A percentile compares a stretch with the other conserved stretches of the same genome.
Conservation (phyloP, 2,329 filamentous ascomycete species). For the Beauveria australis region DNA sequence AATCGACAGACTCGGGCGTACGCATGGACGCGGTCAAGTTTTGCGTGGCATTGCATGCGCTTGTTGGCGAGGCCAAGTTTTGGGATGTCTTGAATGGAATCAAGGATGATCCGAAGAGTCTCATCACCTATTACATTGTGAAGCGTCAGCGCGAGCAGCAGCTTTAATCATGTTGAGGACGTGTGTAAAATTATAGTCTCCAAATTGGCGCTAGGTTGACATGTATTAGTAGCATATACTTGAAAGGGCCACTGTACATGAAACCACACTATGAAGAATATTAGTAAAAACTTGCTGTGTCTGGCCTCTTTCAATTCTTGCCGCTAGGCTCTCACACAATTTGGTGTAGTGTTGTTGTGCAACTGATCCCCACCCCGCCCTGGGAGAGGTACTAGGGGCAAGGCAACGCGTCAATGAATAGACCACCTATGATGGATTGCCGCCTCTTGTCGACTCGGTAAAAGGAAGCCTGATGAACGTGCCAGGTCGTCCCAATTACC, state of each 20-base stretch:
- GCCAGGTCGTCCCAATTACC: too few relatives aligned
- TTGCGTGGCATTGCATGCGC: constrained; percentile 62
- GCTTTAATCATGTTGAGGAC: background rate
- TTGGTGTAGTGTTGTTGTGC: too few relatives aligned
- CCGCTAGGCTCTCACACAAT: too few relatives aligned
- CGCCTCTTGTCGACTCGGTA: too few relatives aligned
- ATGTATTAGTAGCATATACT: background rate
- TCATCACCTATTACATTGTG: constrained; percentile 76
- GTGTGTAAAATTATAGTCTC: background rate
- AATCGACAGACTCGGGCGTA: constrained; percentile 53
- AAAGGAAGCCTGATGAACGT: too few relatives aligned
- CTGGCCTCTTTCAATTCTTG: too few relatives aligned
- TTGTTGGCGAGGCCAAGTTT: constrained; percentile 53
- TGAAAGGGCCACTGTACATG: background rate
- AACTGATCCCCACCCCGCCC: too few relatives aligned
- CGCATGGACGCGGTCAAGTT: constrained; percentile 71
- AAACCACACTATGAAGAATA: background rate
- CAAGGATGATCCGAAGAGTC: constrained; percentile 64
- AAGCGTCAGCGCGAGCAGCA: constrained; percentile 52
- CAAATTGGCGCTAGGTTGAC: background rate
- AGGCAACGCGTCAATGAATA: too few relatives aligned
- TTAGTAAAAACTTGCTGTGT: too few relatives aligned
- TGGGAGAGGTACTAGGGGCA: too few relatives aligned
- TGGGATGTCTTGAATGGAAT: constrained; percentile 59
- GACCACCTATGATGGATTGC: too few relatives aligned